phyloP scores from a whole-genome alignment of 345 rosid species.

The Anastatica hierochuntica region DNA sequence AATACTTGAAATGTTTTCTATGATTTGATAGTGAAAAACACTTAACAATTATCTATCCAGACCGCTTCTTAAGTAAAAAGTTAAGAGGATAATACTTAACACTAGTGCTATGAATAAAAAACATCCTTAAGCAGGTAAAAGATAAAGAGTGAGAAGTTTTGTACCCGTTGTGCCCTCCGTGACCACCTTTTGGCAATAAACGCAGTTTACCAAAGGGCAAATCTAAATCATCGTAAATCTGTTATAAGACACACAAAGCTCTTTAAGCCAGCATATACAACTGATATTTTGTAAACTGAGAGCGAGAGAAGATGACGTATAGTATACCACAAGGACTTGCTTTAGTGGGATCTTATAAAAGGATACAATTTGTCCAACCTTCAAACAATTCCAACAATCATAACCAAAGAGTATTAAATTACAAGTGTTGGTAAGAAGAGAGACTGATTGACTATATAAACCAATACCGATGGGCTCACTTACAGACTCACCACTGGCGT shows the following conservation, averaged over 20 bases:
- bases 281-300: not conserved
- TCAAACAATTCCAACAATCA: slow-evolving; percentile 18
- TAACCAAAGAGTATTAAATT: not conserved
- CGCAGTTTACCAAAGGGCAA: slow-evolving; percentile 84
- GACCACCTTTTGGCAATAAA: slow-evolving; percentile 96
- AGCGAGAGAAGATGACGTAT: slow-evolving; percentile 15
- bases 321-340: slow-evolving; percentile 77
- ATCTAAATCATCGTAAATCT: slow-evolving; percentile 93
- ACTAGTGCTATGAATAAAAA: not conserved
- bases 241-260: slow-evolving; percentile 6
- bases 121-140: not conserved
- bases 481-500: slow-evolving; percentile 92
- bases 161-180: slow-evolving; percentile 98
- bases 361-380: slow-evolving; percentile 83
- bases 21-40: slow-evolving; percentile 2
- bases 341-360: slow-evolving; percentile 86
- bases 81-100: no score
- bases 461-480: slow-evolving; percentile 37
- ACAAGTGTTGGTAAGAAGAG: not conserved
- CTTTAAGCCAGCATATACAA: not conserved
- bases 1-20: not conserved
- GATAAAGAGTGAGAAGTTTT: not conserved
- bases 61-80: not conserved
- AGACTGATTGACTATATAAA: not conserved
- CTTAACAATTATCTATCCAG: not conserved